phyloP scores from a whole-genome alignment of 1,284 basidiomycete genomes.

The Polyporus tsugae region DNA sequence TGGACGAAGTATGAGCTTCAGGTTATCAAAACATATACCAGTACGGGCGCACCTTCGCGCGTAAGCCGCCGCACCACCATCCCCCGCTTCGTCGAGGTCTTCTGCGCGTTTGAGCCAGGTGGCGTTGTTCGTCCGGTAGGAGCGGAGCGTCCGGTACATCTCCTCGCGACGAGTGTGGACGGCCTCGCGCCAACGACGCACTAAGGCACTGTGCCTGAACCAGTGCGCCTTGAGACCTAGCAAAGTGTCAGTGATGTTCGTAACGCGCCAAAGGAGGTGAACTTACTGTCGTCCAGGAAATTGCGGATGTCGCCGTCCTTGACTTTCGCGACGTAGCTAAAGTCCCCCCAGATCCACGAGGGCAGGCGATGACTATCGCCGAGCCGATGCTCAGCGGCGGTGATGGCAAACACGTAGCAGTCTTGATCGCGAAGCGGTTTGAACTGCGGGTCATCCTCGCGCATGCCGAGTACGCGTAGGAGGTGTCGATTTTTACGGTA shows the following conservation, averaged over 20 bases:
- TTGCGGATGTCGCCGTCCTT: background rate
- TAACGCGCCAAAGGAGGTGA: too few relatives aligned
- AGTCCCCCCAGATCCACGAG: conserved; percentile 9
- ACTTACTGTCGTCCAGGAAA: conserved; percentile 1
- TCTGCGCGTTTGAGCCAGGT: background rate
- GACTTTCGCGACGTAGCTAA: background rate
- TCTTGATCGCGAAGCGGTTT: background rate
- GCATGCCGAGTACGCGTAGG: background rate
- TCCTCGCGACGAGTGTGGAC: background rate
- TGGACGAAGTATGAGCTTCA: too few relatives aligned
- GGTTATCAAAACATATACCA: too few relatives aligned
- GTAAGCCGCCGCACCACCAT: background rate
- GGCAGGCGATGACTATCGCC: background rate
- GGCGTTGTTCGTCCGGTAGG: background rate
- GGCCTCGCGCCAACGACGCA: background rate
- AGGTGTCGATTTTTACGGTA: background rate
- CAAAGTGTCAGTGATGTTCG: too few relatives aligned
- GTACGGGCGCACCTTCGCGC: background rate
- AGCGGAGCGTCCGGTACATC: background rate
- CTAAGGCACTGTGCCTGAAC: background rate
- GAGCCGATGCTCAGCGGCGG: background rate
- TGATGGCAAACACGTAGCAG: background rate
- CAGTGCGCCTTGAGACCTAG: background rate
- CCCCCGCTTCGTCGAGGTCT: background rate
- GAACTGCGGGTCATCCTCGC: background rate